phyloP scores from a whole-genome alignment of 371 early-diverging fungal species.

The Mucor indicus region DNA sequence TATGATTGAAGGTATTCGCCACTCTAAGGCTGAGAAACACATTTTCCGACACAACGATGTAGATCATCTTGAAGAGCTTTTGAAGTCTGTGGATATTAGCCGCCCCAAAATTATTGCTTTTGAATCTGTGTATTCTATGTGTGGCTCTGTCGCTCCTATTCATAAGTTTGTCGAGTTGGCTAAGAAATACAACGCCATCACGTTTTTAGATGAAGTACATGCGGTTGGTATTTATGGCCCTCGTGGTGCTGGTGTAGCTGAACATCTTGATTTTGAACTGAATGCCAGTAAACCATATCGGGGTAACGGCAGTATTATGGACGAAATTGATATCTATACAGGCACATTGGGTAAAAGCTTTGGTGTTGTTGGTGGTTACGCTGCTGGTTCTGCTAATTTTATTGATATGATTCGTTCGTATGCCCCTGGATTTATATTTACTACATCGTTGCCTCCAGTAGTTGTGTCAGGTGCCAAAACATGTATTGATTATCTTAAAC shows the following conservation, averaged over 20 bases:
- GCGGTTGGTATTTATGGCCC: slow-evolving; percentile 99
- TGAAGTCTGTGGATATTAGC: slow-evolving; percentile 74
- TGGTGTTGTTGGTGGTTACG: slow-evolving; percentile 98
- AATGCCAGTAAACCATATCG: slow-evolving; percentile 54
- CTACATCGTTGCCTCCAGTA: slow-evolving; percentile 95
- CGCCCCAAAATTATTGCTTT: slow-evolving; percentile 96
- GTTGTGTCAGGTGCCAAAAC: slow-evolving; percentile 90
- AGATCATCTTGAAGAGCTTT: slow-evolving; percentile 82
- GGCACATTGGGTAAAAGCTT: slow-evolving; percentile 98
- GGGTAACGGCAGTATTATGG: slow-evolving; percentile 69
- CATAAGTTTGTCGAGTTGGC: slow-evolving; percentile 90
- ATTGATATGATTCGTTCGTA: slow-evolving; percentile 98
- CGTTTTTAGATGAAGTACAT: slow-evolving; percentile 98
- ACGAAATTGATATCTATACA: slow-evolving; percentile 94
- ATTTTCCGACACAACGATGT: slow-evolving; percentile 96
- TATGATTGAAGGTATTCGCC: slow-evolving; percentile 98
- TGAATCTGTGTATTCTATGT: slow-evolving; percentile 98
- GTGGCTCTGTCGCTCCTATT: slow-evolving; percentile 96
- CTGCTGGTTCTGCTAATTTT: slow-evolving; percentile 85
- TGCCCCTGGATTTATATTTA: slow-evolving; percentile 99
- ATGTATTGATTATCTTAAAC: slow-evolving; percentile 87
- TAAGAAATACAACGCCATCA: slow-evolving; percentile 96
- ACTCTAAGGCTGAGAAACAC: slow-evolving; percentile 86
- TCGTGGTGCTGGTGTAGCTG: slow-evolving; percentile 96
- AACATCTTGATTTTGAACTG: slow-evolving; percentile 83